Evolutionary conservation across 306 rosid genomes (phyloP), one percentile per base, ranked within the genome.

Genomic region (Sindora glabra): DNA sequence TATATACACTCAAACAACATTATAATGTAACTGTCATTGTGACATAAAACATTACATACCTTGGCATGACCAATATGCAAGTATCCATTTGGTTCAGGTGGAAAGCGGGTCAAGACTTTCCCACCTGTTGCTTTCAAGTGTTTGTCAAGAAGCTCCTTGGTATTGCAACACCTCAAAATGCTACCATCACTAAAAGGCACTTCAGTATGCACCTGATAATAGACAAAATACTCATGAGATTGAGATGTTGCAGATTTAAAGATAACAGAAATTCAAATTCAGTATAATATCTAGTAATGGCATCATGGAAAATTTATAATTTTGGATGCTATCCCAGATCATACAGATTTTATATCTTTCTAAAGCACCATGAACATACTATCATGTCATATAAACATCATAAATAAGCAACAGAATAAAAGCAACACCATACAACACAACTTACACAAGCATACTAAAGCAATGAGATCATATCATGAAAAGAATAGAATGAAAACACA

Each of bases 51-150:
- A 42, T 13, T n/a, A 48, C 51, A 49, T 67, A 81, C 99, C 96
- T 94, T 94, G 51, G 99, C 97, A 73, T 94, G 99, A 71, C 99
- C 95, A 59, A 94, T 94, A 77, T 94, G 99, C 42, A 94, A 80
- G 83, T 78, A 94, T 29, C 99, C 99, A 80, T 94, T 94, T 16
- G 99, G 99, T 72, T 94, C 99, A 39, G 99, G 99, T 53, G 99
- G 99, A 82, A 94, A 94, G 12, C 99, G 99, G 56, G 99, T 84
- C 62, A 76, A 67, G 52, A 94, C 95, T 80, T 68, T 86, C 51
- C 94, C 86, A 32, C 86, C 81, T 0, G 90, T 82, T 65, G 59
- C 73, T 39, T 70, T 78, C 36, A 92, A 74, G 86, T 92, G 95
- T 62, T 82, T 94, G 36, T 84, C 89, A 55, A 94, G 99, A 62